Base-by-base conservation (phyloP, 2,329 filamentous ascomycete genomes). In the Diaporthe batatas region DNA sequence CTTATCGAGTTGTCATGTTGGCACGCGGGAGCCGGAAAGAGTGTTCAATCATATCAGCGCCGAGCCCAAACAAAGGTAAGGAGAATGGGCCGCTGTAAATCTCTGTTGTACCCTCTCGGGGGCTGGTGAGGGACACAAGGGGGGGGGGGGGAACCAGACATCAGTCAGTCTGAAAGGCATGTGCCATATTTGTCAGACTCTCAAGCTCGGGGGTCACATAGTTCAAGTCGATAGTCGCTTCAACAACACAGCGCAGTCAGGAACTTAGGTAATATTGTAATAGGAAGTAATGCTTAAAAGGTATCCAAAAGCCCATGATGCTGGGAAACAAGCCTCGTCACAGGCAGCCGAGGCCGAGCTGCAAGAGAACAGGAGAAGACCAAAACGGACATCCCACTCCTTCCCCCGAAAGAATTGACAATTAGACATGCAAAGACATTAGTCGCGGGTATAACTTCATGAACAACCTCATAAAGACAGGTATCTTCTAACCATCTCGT, bases 361-460 rank as follows among this genome's bases (percentile, higher is more conserved):
- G 47, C 47, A 39, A 12, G 32, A 34, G 39, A 53, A 14, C 44
- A 65, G 62, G 36, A 65, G 36, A 11, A 8, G 23, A 10, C 36
- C n/a, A 51, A 51, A 62, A 11, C 21, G 49, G 7, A 65, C 62
- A 65, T 51, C 29, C 44, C 44, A 12, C 44, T 36, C 47, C 32
- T 39, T 21, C 42, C 62, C 21, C 1, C 6, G 32, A 7, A 39
- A 18, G 32, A 67, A 34, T 36, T 34, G n/a, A 39, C 44, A 53
- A 67, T 39, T 51, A 53, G 62, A 29, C 21, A 67, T 67, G n/a
- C 47, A 67, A 67, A 67, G 39, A 72, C 54, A 70, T 69, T 68
- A 62, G 10, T 55, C 44, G 53, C 42, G 71, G 64, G 71, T 72
- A 72, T 72, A 69, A 62, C 34, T n/a, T 58, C 53, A 58, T 53